Evolutionary conservation across 2,329 filamentous ascomycete genomes (phyloP).

Genomic region (Colletotrichum horii): DNA sequence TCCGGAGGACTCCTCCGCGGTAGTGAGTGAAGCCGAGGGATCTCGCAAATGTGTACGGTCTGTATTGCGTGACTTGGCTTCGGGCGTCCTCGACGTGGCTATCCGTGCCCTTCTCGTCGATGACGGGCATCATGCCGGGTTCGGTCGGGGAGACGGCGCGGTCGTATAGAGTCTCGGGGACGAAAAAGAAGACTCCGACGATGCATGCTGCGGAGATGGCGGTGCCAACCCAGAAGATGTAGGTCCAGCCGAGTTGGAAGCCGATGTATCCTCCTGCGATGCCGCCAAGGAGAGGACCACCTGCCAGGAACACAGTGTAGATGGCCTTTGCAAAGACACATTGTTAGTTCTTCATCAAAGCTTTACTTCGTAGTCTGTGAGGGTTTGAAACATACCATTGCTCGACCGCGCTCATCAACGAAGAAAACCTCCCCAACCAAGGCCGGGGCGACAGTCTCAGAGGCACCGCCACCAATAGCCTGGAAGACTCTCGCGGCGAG

Average conservation of each 20-base stretch:
- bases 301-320: slow-evolving; percentile 35
- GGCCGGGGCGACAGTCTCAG: slow-evolving; percentile 38
- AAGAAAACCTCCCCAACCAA: slow-evolving; percentile 41
- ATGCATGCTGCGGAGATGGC: slow-evolving; percentile 30
- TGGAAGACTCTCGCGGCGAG: slow-evolving; percentile 36
- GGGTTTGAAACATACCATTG: slow-evolving; percentile 29
- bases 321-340: slow-evolving; percentile 23
- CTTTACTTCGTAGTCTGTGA: neutral
- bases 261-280: slow-evolving; percentile 41
- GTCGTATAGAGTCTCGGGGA: slow-evolving; percentile 38
- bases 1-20: slow-evolving; percentile 21
- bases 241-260: slow-evolving; percentile 33
- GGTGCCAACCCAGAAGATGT: slow-evolving; percentile 35
- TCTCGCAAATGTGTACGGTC: neutral
- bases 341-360: neutral
- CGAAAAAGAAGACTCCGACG: slow-evolving; percentile 31
- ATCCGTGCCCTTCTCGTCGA: slow-evolving; percentile 5
- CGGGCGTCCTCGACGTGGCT: neutral
- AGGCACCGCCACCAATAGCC: slow-evolving; percentile 35
- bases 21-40: slow-evolving; percentile 26
- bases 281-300: slow-evolving; percentile 37
- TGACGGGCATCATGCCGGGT: neutral
- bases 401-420: slow-evolving; percentile 36
- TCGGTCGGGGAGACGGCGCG: slow-evolving; percentile 4
- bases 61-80: neutral